Evolutionary conservation across 2,329 filamentous ascomycete species (phyloP).

Genomic region (Endoconidiophora polonica): DNA sequence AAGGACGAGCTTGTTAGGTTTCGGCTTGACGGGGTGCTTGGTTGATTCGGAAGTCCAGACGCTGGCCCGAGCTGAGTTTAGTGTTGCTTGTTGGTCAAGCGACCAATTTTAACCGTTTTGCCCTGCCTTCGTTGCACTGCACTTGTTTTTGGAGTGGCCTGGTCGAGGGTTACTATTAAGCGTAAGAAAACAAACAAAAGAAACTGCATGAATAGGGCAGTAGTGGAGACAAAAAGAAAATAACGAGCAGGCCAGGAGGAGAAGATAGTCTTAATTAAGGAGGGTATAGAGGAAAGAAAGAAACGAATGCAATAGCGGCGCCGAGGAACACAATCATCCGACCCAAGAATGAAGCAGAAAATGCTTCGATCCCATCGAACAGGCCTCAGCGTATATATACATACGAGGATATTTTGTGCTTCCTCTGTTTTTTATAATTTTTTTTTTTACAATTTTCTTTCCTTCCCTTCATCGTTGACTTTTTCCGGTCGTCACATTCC

Average conservation of each 20-base stretch:
- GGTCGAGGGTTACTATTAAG: too few species aligned
- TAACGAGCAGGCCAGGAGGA: too few species aligned
- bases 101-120: background rate
- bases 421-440: background rate
- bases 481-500: background rate
- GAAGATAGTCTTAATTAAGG: too few species aligned
- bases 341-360: too few species aligned
- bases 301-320: background rate
- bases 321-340: too few species aligned
- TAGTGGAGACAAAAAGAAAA: too few species aligned
- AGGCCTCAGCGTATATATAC: background rate
- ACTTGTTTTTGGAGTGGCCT: too few species aligned
- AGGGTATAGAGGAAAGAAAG: too few species aligned
- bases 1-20: background rate
- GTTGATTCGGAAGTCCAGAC: slow-evolving; percentile 1
- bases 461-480: background rate
- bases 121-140: background rate
- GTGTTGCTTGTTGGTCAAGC: background rate
- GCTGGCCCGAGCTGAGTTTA: too few species aligned
- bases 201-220: too few species aligned
- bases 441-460: background rate
- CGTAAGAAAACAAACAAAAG: too few species aligned
- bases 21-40: background rate
- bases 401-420: background rate
- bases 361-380: too few species aligned